Base-by-base conservation (phyloP, 2,329 filamentous ascomycete genomes). In the Exophiala phaeomuriformis region DNA sequence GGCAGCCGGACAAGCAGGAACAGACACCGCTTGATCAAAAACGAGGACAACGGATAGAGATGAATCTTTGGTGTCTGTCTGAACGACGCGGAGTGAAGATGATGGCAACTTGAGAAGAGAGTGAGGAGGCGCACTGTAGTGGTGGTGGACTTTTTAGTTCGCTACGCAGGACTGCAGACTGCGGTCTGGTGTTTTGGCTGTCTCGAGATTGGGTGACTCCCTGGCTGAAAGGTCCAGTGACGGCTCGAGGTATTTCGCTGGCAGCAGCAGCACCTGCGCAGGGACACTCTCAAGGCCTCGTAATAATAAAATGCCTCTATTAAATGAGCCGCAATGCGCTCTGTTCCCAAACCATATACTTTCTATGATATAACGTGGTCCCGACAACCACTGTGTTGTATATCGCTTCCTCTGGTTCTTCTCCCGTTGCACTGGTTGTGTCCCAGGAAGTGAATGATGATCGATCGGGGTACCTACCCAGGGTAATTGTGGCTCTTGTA, bases 51-150 rank as follows among this genome's bases (percentile, higher is more conserved):
- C 12, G 9, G 35, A 48, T 29, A 36, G 47, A 47, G 46, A 45
- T 42, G 39, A 7, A 46, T 39, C 19, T n/a, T 12, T 44, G 35
- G 47, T 36, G 39, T 44, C 27, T 12, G 31, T 44, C 39, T 36
- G 32, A 39, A 36, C 42, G 53, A 46, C 12, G 27, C 36, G 39
- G 31, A 47, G 48, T 40, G 48, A 47, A 37, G 48, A 47, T 51
- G 52, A 50, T 49, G 47, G 33, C 40, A 43, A 39, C 30, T 10
- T 41, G 44, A 50, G 51, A 10, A 40, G 52, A 36, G 47, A 36
- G 45, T 49, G 36, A 39, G 47, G 9, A 28, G 32, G 44, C 37
- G 42, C 46, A 31, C 28, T 27, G 42, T 49, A 45, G 28, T 45
- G 45, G 47, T 47, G 35, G 36, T 47, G 43, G 32, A 47, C 44